Base-by-base conservation (phyloP, 139 green algal species). In the Monoraphidium neglectum region DNA sequence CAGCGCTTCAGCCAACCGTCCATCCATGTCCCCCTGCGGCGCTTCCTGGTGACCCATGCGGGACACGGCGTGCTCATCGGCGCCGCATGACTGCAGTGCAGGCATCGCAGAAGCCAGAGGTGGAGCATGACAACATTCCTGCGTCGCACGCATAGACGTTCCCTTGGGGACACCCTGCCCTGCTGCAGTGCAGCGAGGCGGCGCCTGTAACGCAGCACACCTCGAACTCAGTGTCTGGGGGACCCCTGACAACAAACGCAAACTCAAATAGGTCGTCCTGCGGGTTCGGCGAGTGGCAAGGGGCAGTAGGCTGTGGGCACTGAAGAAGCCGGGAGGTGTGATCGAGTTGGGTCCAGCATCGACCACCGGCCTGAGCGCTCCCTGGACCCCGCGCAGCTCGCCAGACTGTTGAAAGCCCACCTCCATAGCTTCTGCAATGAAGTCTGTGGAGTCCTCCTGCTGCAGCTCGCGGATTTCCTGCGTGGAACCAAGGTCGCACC, bases 231-330 rank as follows among this genome's bases (percentile, higher is more conserved):
- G 92, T 95, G 72, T 96, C 95, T 35, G 81, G 82, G 2, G 94
- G 93, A 0, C 97, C 97, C 2, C 91, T 76, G 37, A 99, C 91
- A 2, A 91, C 93, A 81, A 99, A 99, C 59, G 98, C 91, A 95
- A 95, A 99, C 80, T 99, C 96, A 83, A 99, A 99, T 43, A 99
- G 94, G 78, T 99, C 93, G 21, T 92, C 92, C 92, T 98, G 88
- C 68, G 51, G 3, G 47, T 26, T 23, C 18, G 49, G 28, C 5
- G 23, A 68, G 3, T 26, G 47, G 4, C 49, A 68, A 35, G 6
- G 16, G 16, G 1, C 53, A 68, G 53, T n/a, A 33, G 47, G 33
- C 26, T 18, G 67, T 62, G 26, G 49, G 28, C 46, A 30, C n/a
- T n/a, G n/a, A n/a, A n/a, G n/a, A n/a, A n/a, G n/a, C n/a, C n/a